phyloP scores from a whole-genome alignment of 1,284 basidiomycete genomes.

The Mycena citricolor region DNA sequence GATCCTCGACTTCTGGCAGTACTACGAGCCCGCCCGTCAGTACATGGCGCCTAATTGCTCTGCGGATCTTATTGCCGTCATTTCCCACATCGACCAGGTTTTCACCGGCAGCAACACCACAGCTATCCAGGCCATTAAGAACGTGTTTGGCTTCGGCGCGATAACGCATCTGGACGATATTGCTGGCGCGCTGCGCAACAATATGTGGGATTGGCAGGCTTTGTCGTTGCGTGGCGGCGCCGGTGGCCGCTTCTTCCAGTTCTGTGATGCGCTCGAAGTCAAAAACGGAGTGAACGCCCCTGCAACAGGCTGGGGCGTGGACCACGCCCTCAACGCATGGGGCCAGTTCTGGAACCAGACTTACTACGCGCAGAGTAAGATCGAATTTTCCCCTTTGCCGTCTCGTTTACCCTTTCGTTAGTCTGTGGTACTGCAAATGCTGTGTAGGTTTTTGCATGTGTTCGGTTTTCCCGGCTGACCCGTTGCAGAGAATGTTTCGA shows the following conservation, averaged over 20 bases:
- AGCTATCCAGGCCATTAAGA: conserved; percentile 55
- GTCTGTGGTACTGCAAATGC: conserved; percentile 19
- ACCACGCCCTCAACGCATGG: conserved; percentile 63
- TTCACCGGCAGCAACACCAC: conserved; percentile 44
- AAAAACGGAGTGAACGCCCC: conserved; percentile 56
- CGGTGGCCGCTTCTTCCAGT: conserved; percentile 55
- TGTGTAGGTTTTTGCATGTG: too few relatives aligned
- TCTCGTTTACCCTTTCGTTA: not conserved
- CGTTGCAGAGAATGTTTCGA: conserved; percentile 54
- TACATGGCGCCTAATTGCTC: conserved; percentile 76
- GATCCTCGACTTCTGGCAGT: conserved; percentile 67
- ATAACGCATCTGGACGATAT: conserved; percentile 67
- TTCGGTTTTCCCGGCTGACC: conserved; percentile 18
- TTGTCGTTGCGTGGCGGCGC: conserved; percentile 50
- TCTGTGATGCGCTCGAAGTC: conserved; percentile 75
- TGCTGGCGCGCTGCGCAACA: conserved; percentile 59
- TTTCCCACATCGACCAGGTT: conserved; percentile 57
- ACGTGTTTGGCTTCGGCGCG: conserved; percentile 54
- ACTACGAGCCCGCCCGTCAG: conserved; percentile 68
- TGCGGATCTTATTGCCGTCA: conserved; percentile 65
- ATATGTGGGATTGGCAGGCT: conserved; percentile 65
- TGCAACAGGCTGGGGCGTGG: conserved; percentile 59
- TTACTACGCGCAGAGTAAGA: conserved; percentile 31
- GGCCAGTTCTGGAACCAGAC: conserved; percentile 51
- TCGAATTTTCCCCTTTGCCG: conserved; percentile 25